Evolutionary conservation across 371 early-diverging fungal genomes (phyloP).

Genomic region (Amoeboradix gromovi): DNA sequence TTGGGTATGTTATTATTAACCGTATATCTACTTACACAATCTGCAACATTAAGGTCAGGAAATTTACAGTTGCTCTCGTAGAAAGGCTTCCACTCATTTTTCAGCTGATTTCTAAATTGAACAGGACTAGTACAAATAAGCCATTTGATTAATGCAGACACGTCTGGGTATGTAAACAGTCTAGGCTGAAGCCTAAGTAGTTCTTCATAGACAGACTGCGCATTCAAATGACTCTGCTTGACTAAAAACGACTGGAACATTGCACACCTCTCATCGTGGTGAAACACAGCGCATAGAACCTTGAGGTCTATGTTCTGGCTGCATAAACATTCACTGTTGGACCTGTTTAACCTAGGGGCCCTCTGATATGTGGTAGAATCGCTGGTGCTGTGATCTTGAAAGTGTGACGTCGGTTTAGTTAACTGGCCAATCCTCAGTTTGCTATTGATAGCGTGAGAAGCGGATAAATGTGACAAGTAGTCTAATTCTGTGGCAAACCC

Average conservation of each 20-base stretch:
- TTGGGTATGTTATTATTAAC: background rate
- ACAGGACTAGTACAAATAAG: background rate
- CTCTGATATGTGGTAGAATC: background rate
- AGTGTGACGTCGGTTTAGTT: background rate
- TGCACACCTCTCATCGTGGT: background rate
- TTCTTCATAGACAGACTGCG: background rate
- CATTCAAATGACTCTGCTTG: background rate
- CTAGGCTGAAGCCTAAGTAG: background rate
- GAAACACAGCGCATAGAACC: background rate
- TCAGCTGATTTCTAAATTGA: background rate
- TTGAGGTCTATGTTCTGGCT: background rate
- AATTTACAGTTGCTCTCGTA: background rate
- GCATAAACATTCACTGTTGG: background rate
- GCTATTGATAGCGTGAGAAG: background rate
- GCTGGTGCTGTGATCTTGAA: background rate
- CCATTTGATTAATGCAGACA: background rate
- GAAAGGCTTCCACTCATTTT: background rate
- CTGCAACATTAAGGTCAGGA: background rate
- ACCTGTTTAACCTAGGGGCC: background rate
- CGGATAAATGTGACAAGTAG: background rate
- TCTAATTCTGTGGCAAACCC: background rate
- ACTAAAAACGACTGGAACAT: background rate
- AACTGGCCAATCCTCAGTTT: background rate
- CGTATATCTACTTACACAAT: background rate
- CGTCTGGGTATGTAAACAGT: background rate